phyloP scores from a whole-genome alignment of 805 yeast species.

The Cyberlindnera xishuangbannaensis region DNA sequence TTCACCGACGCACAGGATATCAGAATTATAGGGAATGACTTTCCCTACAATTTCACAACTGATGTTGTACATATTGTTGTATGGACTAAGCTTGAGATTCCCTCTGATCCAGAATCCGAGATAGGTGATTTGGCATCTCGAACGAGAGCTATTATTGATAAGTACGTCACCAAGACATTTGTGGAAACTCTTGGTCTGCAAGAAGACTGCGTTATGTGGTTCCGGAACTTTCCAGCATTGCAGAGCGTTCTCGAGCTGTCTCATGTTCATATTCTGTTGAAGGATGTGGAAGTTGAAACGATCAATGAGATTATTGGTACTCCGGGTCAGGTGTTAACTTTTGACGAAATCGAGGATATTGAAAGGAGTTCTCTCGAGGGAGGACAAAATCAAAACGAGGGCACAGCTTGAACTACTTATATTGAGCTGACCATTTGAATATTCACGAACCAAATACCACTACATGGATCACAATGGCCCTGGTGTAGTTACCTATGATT shows the following conservation, averaged over 20 bases:
- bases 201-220: slow-evolving; percentile 44
- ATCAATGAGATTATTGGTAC: slow-evolving; percentile 7
- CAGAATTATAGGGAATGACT: slow-evolving; percentile 47
- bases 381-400: too few species aligned
- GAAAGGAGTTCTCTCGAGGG: too few species aligned
- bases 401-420: too few species aligned
- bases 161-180: slow-evolving; percentile 43
- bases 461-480: too few species aligned
- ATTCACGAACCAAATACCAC: too few species aligned
- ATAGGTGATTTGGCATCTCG: slow-evolving; percentile 31
- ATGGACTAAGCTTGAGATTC: slow-evolving; percentile 58
- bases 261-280: slow-evolving; percentile 62
- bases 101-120: slow-evolving; percentile 40
- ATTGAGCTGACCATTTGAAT: too few species aligned
- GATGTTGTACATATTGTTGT: slow-evolving; percentile 53
- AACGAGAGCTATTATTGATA: slow-evolving; percentile 40
- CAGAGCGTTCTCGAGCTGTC: slow-evolving; percentile 65
- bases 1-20: slow-evolving; percentile 29
- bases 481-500: too few species aligned
- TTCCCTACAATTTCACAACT: slow-evolving; percentile 56
- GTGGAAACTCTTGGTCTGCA: slow-evolving; percentile 32
- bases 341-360: too few species aligned
- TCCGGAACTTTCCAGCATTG: slow-evolving; percentile 62
- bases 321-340: slow-evolving; percentile 10
- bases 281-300: slow-evolving; percentile 9